Evolutionary conservation across 176 grass and related monocot species (phyloP).

Genomic region (Oryza coarctata): DNA sequence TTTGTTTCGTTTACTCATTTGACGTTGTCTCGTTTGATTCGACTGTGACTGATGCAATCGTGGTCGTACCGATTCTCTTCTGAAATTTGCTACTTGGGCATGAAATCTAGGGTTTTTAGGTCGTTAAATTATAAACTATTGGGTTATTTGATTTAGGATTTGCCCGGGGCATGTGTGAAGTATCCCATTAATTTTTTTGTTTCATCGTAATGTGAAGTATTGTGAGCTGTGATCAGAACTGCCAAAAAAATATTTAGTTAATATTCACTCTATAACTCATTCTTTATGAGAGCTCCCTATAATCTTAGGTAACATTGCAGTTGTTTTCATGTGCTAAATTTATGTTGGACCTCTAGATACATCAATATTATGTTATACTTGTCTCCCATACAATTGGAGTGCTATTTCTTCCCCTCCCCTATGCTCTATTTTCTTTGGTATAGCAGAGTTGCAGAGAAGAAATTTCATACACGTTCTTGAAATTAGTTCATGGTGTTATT

Average conservation of each 20-base stretch:
- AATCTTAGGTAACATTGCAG: neutral
- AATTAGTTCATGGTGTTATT: neutral
- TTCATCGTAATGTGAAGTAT: neutral
- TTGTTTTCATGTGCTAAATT: neutral
- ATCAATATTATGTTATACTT: neutral
- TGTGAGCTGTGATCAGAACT: neutral
- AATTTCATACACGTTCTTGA: neutral
- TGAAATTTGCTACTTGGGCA: neutral
- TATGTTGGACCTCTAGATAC: neutral
- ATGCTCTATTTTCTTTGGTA: neutral
- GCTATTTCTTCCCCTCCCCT: neutral
- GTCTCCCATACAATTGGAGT: neutral
- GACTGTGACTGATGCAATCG: neutral
- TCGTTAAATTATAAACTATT: neutral
- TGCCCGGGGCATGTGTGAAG: neutral
- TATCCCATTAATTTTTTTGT: neutral
- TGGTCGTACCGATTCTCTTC: neutral
- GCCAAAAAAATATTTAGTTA: neutral
- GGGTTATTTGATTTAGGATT: neutral
- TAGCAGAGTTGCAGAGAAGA: neutral
- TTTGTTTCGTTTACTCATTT: conserved; percentile 15
- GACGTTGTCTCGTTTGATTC: neutral
- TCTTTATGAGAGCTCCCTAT: neutral
- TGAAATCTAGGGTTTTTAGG: neutral
- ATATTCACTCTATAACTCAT: neutral